Evolutionary conservation across 768 basidiomycete genomes (phyloP).

Genomic region (Agrocybe praecox): DNA sequence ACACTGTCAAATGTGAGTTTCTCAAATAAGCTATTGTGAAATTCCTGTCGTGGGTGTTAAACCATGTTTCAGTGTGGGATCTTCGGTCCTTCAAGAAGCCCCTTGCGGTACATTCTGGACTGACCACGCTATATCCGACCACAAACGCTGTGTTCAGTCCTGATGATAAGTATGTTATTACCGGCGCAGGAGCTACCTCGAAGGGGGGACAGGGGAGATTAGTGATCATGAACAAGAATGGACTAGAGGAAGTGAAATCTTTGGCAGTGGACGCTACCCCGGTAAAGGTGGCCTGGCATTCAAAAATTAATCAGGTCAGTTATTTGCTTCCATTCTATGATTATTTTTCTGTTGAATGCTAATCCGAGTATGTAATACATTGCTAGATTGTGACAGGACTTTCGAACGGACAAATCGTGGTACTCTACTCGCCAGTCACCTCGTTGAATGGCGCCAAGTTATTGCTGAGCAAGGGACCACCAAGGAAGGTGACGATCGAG

Average conservation of each 20-base stretch:
- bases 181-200: conserved; percentile 71
- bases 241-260: conserved; percentile 67
- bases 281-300: conserved; percentile 92
- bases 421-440: conserved; percentile 89
- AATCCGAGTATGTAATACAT: conserved; percentile 18
- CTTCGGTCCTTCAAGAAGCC: conserved; percentile 90
- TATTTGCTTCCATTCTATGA: conserved; percentile 13
- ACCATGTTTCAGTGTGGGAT: conserved; percentile 80
- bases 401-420: conserved; percentile 85
- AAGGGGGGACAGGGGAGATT: conserved; percentile 74
- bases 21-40: conserved; percentile 1
- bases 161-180: conserved; percentile 86
- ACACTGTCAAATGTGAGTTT: conserved; percentile 91
- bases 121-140: conserved; percentile 83
- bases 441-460: conserved; percentile 94
- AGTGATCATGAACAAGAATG: conserved; percentile 71
- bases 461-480: conserved; percentile 83
- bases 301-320: conserved; percentile 94
- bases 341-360: conserved; percentile 17
- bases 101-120: conserved; percentile 60
- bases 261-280: conserved; percentile 77
- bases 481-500: conserved; percentile 79
- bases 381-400: conserved; percentile 83
- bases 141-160: conserved; percentile 97
- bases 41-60: conserved; percentile 7